phyloP scores from a whole-genome alignment of 1,139 yeast species.

The Geotrichum carabidarum region DNA sequence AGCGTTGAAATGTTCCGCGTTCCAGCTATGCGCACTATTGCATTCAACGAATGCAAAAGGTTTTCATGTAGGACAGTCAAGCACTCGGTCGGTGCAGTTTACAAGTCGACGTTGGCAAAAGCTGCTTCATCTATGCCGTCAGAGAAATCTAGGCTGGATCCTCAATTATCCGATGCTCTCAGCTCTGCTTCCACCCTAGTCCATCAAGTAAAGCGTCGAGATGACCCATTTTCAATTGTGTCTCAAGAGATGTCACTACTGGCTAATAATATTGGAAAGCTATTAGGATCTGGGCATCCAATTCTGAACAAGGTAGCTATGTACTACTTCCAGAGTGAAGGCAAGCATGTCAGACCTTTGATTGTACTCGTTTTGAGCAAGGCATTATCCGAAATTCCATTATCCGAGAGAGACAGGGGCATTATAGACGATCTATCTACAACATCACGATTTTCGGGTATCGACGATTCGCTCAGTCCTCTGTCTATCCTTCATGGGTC shows the following conservation, averaged over 20 bases:
- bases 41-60: neutral
- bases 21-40: neutral
- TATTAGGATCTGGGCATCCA: constrained; percentile 92
- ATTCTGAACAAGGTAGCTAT: constrained; percentile 83
- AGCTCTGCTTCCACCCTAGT: constrained; percentile 17
- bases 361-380: constrained; percentile 78
- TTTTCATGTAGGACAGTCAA: neutral
- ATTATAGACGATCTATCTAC: constrained; percentile 34
- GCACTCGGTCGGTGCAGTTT: no score
- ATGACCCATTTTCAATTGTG: constrained; percentile 86
- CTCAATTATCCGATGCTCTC: constrained; percentile 14
- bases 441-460: constrained; percentile 27
- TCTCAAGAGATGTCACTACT: constrained; percentile 88
- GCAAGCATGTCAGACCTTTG: constrained; percentile 90
- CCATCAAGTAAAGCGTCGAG: constrained; percentile 10
- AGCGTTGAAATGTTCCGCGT: neutral
- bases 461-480: constrained; percentile 58
- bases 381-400: constrained; percentile 73
- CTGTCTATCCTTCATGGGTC: constrained; percentile 80
- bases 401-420: constrained; percentile 57
- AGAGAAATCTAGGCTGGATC: neutral
- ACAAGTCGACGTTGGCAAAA: constrained; percentile 3
- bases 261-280: constrained; percentile 77
- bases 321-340: constrained; percentile 93
- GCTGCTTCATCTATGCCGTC: neutral